Conservation (phyloP, 768 basidiomycete species). For the Trametes cingulata region DNA sequence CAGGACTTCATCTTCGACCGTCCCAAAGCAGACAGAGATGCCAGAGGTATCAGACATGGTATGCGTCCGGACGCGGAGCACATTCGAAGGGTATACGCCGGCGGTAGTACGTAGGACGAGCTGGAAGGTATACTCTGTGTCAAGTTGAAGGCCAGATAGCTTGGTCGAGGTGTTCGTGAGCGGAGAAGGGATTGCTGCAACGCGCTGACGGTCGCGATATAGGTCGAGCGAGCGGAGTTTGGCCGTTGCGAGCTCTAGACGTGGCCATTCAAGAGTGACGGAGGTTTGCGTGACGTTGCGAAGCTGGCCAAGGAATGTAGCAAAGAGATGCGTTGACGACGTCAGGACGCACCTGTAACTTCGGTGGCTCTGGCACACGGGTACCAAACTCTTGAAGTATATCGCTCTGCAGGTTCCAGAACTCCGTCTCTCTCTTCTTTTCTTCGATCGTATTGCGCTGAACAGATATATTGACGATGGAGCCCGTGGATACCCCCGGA, state of each 20-base stretch:
- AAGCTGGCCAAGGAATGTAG: slow-evolving; percentile 49
- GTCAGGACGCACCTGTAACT: slow-evolving; percentile 58
- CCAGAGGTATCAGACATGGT: slow-evolving; percentile 95
- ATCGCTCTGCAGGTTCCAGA: slow-evolving; percentile 80
- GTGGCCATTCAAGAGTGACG: slow-evolving; percentile 94
- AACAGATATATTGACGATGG: slow-evolving; percentile 96
- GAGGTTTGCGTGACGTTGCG: slow-evolving; percentile 96
- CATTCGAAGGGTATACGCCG: slow-evolving; percentile 84
- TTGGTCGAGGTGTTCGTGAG: slow-evolving; percentile 85
- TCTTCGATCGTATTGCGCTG: slow-evolving; percentile 87
- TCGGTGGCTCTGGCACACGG: slow-evolving; percentile 65
- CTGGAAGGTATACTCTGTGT: slow-evolving; percentile 92
- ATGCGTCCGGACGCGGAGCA: slow-evolving; percentile 84
- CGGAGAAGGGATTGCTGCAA: slow-evolving; percentile 83
- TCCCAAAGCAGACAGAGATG: slow-evolving; percentile 93
- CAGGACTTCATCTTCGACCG: slow-evolving; percentile 72
- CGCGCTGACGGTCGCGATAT: slow-evolving; percentile 87
- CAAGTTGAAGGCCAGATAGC: slow-evolving; percentile 76
- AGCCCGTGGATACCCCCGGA: slow-evolving; percentile 88
- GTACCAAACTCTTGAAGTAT: slow-evolving; percentile 78
- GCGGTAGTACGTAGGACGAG: slow-evolving; percentile 91
- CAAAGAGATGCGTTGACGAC: not conserved
- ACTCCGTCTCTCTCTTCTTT: slow-evolving; percentile 74
- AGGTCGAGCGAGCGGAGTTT: slow-evolving; percentile 89
- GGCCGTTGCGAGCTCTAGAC: slow-evolving; percentile 79